Conservation (phyloP, 805 yeast genomes). For the Starmerella geochares region DNA sequence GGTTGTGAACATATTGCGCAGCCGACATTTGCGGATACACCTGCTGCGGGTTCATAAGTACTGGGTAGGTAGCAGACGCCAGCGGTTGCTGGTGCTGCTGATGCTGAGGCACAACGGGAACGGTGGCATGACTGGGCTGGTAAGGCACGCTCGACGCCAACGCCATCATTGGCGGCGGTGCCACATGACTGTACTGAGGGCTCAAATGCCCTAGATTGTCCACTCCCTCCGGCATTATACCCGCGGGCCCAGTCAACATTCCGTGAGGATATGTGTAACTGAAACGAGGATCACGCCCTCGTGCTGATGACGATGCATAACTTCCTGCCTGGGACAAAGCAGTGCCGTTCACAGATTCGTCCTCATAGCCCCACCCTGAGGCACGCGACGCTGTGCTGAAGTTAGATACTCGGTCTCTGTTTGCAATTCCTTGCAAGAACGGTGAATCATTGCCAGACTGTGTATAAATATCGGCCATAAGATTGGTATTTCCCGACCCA, state of each 20-base stretch:
- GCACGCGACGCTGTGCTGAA: background rate
- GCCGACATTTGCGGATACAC: background rate
- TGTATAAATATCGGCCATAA: conserved; percentile 9
- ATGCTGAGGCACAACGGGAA: background rate
- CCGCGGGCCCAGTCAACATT: conserved; percentile 1
- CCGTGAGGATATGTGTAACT: conserved; percentile 6
- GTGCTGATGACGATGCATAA: background rate
- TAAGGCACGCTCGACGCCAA: background rate
- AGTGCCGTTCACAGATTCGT: background rate
- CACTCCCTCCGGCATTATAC: background rate
- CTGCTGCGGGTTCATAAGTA: conserved; percentile 3
- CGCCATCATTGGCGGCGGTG: background rate
- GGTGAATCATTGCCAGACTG: background rate
- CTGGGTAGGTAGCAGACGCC: background rate
- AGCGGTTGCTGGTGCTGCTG: conserved; percentile 2
- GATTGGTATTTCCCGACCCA: background rate
- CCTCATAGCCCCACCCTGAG: background rate
- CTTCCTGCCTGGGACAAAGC: conserved; percentile 3
- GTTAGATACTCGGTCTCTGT: background rate
- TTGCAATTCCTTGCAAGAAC: background rate
- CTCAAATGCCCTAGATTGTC: background rate
- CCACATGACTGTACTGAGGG: background rate
- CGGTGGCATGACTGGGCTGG: background rate
- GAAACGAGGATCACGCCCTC: conserved; percentile 5
- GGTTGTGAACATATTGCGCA: background rate